Evolutionary conservation across 345 rosid species (phyloP).

Genomic region (Viola odorata): DNA sequence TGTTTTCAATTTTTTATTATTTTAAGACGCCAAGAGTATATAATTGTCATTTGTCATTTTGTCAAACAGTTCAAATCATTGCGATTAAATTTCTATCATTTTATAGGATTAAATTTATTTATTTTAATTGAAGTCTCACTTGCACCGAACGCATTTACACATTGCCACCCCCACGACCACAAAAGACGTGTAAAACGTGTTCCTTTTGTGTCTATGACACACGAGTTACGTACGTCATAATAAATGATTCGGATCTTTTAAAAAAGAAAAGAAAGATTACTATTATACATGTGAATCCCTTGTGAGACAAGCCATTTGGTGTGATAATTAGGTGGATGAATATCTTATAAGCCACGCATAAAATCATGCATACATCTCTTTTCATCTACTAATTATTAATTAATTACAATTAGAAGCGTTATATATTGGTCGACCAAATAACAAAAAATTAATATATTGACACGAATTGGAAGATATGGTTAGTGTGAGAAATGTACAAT

Average conservation of each 20-base stretch:
- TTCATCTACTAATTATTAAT: not conserved
- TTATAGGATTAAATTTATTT: no score
- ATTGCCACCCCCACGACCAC: not conserved
- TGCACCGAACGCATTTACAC: not conserved
- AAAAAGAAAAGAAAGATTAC: no score
- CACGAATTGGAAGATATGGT: not conserved
- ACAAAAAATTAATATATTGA: slow-evolving; percentile 12
- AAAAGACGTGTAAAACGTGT: not conserved
- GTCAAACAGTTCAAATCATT: no score
- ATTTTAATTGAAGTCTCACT: not conserved
- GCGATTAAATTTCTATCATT: no score
- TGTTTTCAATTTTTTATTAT: no score
- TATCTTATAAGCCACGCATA: slow-evolving; percentile 25
- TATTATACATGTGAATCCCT: slow-evolving; percentile 7
- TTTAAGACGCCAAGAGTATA: no score
- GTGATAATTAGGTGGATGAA: not conserved
- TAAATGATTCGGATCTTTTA: no score
- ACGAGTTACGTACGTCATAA: not conserved
- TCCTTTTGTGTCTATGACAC: not conserved
- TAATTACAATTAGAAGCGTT: not conserved
- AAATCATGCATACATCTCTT: slow-evolving; percentile 3
- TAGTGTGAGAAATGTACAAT: not conserved
- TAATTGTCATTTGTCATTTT: no score
- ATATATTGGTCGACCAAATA: slow-evolving; percentile 10
- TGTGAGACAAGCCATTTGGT: slow-evolving; percentile 8